Evolutionary conservation across 805 yeast genomes (phyloP).

Genomic region (Candida tallmaniae): DNA sequence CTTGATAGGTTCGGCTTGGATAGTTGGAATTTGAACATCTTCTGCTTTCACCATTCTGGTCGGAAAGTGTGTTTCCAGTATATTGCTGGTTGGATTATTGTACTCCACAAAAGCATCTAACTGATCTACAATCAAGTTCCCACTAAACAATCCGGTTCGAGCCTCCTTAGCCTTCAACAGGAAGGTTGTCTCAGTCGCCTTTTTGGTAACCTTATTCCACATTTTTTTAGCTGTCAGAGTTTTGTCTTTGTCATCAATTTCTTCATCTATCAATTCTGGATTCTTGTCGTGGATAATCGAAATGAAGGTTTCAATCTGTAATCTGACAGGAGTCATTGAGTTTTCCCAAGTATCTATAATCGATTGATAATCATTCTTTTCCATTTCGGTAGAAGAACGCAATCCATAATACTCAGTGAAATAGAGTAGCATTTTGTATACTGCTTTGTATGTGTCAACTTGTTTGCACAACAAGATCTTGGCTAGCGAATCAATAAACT

Average conservation of each 20-base stretch:
- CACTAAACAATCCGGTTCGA: constrained; percentile 27
- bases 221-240: constrained; percentile 19
- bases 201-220: constrained; percentile 23
- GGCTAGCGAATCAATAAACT: constrained; percentile 42
- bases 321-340: constrained; percentile 29
- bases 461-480: constrained; percentile 37
- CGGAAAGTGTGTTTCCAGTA: constrained; percentile 27
- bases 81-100: constrained; percentile 20
- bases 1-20: background rate
- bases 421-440: constrained; percentile 18
- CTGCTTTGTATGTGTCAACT: constrained; percentile 25
- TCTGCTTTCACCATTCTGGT: constrained; percentile 8
- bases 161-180: constrained; percentile 24
- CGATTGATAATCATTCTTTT: constrained; percentile 17
- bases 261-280: constrained; percentile 34
- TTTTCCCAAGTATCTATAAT: constrained; percentile 39
- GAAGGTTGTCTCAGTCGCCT: constrained; percentile 18
- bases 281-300: constrained; percentile 26
- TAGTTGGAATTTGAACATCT: constrained; percentile 3
- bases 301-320: constrained; percentile 35
- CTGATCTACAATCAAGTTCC: constrained; percentile 28
- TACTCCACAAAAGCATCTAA: constrained; percentile 24
- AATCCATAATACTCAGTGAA: constrained; percentile 23
- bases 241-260: constrained; percentile 29
- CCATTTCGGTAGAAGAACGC: constrained; percentile 9